Base-by-base conservation (phyloP, 2,329 filamentous ascomycete species). In the Diaporthe aspalathi region DNA sequence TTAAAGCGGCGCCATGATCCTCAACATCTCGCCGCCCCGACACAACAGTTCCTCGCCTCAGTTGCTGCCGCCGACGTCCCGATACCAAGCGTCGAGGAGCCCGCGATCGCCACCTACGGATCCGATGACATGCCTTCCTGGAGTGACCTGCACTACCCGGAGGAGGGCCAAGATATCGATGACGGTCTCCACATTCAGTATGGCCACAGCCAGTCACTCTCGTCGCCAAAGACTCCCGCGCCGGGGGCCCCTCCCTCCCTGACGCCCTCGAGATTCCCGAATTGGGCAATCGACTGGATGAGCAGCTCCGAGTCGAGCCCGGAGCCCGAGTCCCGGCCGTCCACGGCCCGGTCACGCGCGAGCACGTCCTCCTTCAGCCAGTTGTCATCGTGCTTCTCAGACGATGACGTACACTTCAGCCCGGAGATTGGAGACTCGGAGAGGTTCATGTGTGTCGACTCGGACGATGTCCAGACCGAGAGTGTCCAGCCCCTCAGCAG, bases 41-140 rank as follows among this genome's bases (percentile, higher is more conserved):
- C 90, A 1, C 84, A 90, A 76, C 88, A 91, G 65, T 92, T 92
- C 76, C 85, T 92, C n/a, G 89, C 89, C 3, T 91, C 89, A 5
- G 90, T 92, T 70, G 89, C 88, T 54, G 89, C 89, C 22, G 90
- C 89, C 72, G 90, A 92, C 77, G 82, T 90, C 5, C 88, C 89
- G 29, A 86, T 92, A 66, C 90, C 89, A 17, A 91, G 89, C 78
- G 90, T 92, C 70, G 90, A 92, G 79, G 83, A 87, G 73, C 85
- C 88, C 65, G 82, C 84, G 50, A 74, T 78, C 40, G 79, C 81
- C 29, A 67, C 70, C 2, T 68, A 62, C 32, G 71, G 65, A 24
- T 53, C 69, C n/a, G 68, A 73, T 45, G 69, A 40, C 14, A 68
- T 73, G 56, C 75, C 81, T 49, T 65, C 75, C 67, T 83, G 86